Evolutionary conservation across 805 yeast genomes (phyloP).

Genomic region (Metschnikowia shivogae): DNA sequence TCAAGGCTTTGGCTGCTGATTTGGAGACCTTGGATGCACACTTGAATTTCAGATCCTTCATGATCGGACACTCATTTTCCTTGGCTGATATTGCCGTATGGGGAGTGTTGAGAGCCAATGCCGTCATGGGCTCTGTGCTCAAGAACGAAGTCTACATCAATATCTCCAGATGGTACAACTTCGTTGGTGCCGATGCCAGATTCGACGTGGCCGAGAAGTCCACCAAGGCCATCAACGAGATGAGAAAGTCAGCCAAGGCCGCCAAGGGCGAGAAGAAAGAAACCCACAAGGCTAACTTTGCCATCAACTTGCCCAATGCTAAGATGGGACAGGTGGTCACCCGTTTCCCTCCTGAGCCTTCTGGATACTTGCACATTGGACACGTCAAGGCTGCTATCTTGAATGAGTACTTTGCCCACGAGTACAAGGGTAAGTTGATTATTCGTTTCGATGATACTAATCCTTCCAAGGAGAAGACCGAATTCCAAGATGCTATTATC

Average conservation of each 20-base stretch:
- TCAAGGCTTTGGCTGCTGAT: conserved; percentile 74
- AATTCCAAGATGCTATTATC: conserved; percentile 88
- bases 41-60: conserved; percentile 78
- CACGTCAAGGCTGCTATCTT: conserved; percentile 98
- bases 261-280: conserved; percentile 65
- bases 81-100: conserved; percentile 84
- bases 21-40: conserved; percentile 79
- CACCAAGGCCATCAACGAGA: conserved; percentile 65
- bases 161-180: conserved; percentile 89
- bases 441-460: conserved; percentile 98
- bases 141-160: conserved; percentile 81
- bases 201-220: conserved; percentile 68
- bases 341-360: conserved; percentile 99
- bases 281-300: conserved; percentile 90
- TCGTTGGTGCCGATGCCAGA: conserved; percentile 54
- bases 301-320: conserved; percentile 89
- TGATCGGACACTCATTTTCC: conserved; percentile 63
- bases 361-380: conserved; percentile 98
- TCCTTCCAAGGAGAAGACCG: conserved; percentile 93
- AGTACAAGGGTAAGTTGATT: conserved; percentile 93
- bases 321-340: conserved; percentile 93
- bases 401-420: conserved; percentile 94
- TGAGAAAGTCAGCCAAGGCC: conserved; percentile 62
- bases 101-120: conserved; percentile 93
- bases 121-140: conserved; percentile 86